phyloP scores from a whole-genome alignment of 108 stramenopile species.

The Nannochloropsis granulata region DNA sequence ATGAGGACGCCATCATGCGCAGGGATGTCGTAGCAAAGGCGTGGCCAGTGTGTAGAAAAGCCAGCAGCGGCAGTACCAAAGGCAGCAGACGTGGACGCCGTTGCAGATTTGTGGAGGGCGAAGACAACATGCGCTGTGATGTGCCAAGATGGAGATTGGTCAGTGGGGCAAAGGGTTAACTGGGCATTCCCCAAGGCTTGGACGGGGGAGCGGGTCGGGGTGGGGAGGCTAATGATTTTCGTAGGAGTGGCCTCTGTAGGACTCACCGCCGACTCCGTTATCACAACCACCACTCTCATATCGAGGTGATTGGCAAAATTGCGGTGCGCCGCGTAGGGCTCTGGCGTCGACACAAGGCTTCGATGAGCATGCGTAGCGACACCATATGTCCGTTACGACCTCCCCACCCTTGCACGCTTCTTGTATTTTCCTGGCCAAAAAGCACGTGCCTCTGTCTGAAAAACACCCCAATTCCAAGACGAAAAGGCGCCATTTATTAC shows the following conservation, averaged over 20 bases:
- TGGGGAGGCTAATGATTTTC: too few relatives aligned
- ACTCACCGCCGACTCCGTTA: too few relatives aligned
- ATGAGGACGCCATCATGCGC: not conserved
- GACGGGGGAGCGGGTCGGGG: too few relatives aligned
- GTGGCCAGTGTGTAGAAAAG: not conserved
- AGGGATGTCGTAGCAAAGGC: not conserved
- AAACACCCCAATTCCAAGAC: not conserved
- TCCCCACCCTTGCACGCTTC: not conserved
- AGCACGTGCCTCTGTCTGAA: not conserved
- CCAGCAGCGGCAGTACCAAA: not conserved
- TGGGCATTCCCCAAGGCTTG: not conserved
- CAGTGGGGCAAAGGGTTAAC: not conserved
- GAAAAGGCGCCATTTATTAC: too few relatives aligned
- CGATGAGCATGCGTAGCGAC: too few relatives aligned
- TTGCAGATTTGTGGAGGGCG: not conserved
- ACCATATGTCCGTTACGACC: too few relatives aligned
- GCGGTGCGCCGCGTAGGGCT: too few relatives aligned
- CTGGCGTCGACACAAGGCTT: too few relatives aligned
- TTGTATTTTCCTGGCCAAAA: not conserved
- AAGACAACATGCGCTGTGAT: not conserved
- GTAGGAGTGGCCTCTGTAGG: too few relatives aligned
- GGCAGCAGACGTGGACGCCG: not conserved
- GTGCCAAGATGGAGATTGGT: not conserved
- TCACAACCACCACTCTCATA: too few relatives aligned
- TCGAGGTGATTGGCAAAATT: too few relatives aligned